Evolutionary conservation across 2,329 filamentous ascomycete genomes (phyloP), one percentile per base, ranked within the genome.

Genomic region (Escovopsis weberi): DNA sequence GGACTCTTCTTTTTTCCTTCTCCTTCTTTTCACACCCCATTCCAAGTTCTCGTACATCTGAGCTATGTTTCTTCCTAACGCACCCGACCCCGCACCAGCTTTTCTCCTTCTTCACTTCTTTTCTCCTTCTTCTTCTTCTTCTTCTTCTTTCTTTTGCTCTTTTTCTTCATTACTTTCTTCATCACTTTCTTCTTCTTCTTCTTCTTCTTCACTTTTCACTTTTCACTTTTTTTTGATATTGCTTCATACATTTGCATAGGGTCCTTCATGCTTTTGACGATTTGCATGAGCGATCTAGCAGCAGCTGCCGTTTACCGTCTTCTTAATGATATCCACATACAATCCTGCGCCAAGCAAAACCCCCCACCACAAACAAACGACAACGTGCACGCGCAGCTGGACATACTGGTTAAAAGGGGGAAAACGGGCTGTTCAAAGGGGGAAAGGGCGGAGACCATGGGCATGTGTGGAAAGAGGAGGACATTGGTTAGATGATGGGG

Each of bases 281-380:
- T 70, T 55, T 66, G 65, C 66, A 68, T 63, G 63, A 66, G 64
- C 61, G 59, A 69, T 69, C 62, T 66, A 68, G 53, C 62, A 63
- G 55, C 53, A 54, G 51, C 48, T 50, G 47, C 46, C 48, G 44
- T 47, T 45, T 48, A 46, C 46, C 44, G 48, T 46, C 43, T 48
- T 43, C 26, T 47, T 39, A 38, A 49, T 43, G 47, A 42, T 39
- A 38, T 42, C 33, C 41, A 41, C 41, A 45, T 41, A 45, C 40
- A 45, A 39, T 34, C 37, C 19, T 30, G 18, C 37, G 23, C 37
- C 23, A 11, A 10, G 12, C n/a, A 39, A 10, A 26, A 4, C 40
- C 44, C 40, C 30, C 30, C 15, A 38, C 37, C 37, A 28, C 37
- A 15, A 15, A 33, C 26, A 18, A 34, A 39, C 26, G 38, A 39